Percentiles rank a stretch among this genome's conserved stretches.
Evolutionary conservation across 495 filamentous ascomycete species (phyloP).

Genomic region (Aspergillus affinis): DNA sequence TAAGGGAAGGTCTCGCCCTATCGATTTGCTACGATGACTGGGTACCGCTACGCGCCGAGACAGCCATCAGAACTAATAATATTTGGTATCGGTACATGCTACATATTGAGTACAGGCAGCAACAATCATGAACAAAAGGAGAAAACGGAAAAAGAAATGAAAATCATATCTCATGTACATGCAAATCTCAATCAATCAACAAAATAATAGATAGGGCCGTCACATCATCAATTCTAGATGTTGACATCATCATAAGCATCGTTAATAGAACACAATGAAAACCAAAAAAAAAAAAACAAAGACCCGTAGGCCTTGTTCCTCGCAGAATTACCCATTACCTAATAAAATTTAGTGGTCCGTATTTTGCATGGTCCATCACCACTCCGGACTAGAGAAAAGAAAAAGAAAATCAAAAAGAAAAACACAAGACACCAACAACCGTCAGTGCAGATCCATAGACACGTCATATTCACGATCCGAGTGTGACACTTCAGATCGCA

Average conservation of each 20-base stretch:
- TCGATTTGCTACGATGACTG: background rate
- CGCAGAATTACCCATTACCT: conserved; percentile 13
- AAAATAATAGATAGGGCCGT: conserved; percentile 17
- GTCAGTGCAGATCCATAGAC: background rate
- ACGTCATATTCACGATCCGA: conserved; percentile 17
- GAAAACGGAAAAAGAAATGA: conserved; percentile 30
- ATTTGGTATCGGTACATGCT: conserved; percentile 3
- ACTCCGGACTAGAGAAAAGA: conserved; percentile 5
- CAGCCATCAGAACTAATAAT: background rate
- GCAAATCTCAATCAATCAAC: conserved; percentile 15
- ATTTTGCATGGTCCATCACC: conserved; percentile 9
- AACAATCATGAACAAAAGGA: conserved; percentile 18
- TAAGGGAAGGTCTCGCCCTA: background rate
- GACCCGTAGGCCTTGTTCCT: background rate
- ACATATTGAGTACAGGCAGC: conserved; percentile 12
- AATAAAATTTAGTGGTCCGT: background rate
- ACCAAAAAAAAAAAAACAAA: conserved; percentile 9
- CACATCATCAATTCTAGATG: conserved; percentile 26
- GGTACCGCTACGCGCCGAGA: background rate
- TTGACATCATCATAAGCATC: conserved; percentile 19
- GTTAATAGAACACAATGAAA: conserved; percentile 9
- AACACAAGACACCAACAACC: conserved; percentile 3
- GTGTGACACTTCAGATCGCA: conserved; percentile 51
- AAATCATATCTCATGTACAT: conserved; percentile 23
- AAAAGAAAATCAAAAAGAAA: conserved; percentile 12